Conservation (phyloP, 257 asterid species). For the Prunella vulgaris region DNA sequence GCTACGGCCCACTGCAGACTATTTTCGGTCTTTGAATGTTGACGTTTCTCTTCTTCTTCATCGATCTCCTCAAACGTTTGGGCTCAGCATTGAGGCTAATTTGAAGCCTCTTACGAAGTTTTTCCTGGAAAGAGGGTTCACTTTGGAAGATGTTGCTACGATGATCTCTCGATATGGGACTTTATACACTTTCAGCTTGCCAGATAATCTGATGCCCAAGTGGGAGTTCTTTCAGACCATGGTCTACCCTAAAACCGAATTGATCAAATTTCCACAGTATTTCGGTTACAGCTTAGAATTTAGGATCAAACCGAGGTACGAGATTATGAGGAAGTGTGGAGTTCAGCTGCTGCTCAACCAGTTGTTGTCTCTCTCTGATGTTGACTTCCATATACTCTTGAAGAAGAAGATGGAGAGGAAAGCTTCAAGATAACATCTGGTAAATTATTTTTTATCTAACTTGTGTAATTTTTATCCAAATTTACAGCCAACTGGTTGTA, state of each 20-base stretch:
- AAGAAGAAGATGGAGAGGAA: slow-evolving; percentile 55
- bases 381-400: slow-evolving; percentile 53
- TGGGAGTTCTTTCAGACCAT: slow-evolving; percentile 77
- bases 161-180: slow-evolving; percentile 82
- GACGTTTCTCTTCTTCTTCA: slow-evolving; percentile 62
- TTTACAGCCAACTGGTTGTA: too few species aligned
- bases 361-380: slow-evolving; percentile 61
- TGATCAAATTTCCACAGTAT: slow-evolving; percentile 84
- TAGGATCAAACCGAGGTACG: slow-evolving; percentile 80
- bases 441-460: not conserved
- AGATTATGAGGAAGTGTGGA: slow-evolving; percentile 48
- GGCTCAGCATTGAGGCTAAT: slow-evolving; percentile 78
- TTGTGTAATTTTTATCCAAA: too few species aligned
- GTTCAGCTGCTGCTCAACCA: slow-evolving; percentile 68
- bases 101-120: slow-evolving; percentile 79
- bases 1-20: slow-evolving; percentile 75
- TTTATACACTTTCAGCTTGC: slow-evolving; percentile 74
- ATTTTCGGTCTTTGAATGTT: slow-evolving; percentile 63
- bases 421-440: slow-evolving; percentile 4
- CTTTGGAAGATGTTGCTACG: slow-evolving; percentile 46
- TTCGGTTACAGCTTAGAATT: slow-evolving; percentile 85
- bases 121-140: slow-evolving; percentile 67
- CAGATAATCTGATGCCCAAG: slow-evolving; percentile 59
- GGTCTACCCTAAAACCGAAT: slow-evolving; percentile 63
- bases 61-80: slow-evolving; percentile 88